These are phyloP conservation scores for Anisodus acutangulus DNA, from an alignment of 257 asterid genomes.

Conservation along the genomic window DNA sequence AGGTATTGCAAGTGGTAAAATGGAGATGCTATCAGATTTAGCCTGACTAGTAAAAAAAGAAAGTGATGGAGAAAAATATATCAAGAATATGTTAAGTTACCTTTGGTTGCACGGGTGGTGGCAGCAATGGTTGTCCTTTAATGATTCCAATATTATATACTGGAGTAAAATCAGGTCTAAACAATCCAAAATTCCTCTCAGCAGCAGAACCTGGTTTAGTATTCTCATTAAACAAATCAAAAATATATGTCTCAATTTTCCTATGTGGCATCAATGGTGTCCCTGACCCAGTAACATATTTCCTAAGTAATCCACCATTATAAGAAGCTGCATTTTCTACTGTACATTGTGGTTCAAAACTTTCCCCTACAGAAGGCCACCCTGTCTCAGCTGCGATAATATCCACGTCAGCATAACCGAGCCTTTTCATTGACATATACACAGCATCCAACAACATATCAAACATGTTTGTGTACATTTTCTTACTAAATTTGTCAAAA, in stretches of 20 bases:
- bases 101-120: conserved; percentile 17
- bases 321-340: conserved; percentile 73
- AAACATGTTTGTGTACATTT: conserved; percentile 73
- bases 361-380: conserved; percentile 78
- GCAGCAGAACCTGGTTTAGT: conserved; percentile 63
- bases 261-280: conserved; percentile 79
- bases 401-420: conserved; percentile 77
- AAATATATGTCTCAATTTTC: conserved; percentile 69
- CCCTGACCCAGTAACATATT: conserved; percentile 55
- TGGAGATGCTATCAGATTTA: no score
- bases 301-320: conserved; percentile 63
- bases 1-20: neutral
- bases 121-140: conserved; percentile 44
- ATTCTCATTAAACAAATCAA: conserved; percentile 78
- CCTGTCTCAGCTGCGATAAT: conserved; percentile 86
- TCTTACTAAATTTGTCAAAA: conserved; percentile 43
- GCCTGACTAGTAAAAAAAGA: no score
- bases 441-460: conserved; percentile 79
- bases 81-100: neutral
- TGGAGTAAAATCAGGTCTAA: conserved; percentile 67
- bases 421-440: conserved; percentile 60
- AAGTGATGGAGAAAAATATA: no score
- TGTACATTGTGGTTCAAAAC: conserved; percentile 66
- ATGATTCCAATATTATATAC: conserved; percentile 73
- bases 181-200: conserved; percentile 85